Base-by-base conservation (phyloP, 495 filamentous ascomycete species). In the Pyrenopolyporus hunteri region DNA sequence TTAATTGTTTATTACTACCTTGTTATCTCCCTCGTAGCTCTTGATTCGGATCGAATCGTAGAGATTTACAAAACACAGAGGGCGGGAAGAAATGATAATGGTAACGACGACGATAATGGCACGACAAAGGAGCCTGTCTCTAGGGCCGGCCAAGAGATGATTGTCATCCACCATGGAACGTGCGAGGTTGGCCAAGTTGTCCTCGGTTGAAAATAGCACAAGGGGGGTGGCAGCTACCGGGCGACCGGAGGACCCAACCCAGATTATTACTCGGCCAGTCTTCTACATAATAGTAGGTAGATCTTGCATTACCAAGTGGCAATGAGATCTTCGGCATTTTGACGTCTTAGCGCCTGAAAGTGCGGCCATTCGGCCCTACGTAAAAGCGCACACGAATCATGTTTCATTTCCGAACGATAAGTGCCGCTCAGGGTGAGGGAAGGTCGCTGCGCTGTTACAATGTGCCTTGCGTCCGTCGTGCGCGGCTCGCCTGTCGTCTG, bases 291-390 rank as follows among this genome's bases (percentile, higher is more conserved):
- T n/a, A n/a, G n/a, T n/a, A n/a, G n/a, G n/a, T n/a, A 66, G 63
- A 66, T 66, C 63, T 66, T 66, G 63, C 63, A 66, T 66, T 57
- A 54, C 63, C 57, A 56, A 57, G 63, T 66, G 63, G 63, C 63
- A 66, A 66, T 26, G 63, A 66, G 63, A 66, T 66, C 63, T 61
- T 61, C 63, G 63, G 63, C 63, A 66, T 61, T 61, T 66, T 60
- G 51, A 61, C 57, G 52, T 67, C 52, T 59, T 63, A 67, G 64
- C 64, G 64, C 64, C 63, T 46, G 47, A 13, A 17, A 50, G 53
- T 57, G 58, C 52, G 58, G 52, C 58, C 35, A 67, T 67, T 67
- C 64, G 64, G 64, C 52, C 64, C 64, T 67, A 67, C 58, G 59
- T 46, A 57, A 49, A 31, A 44, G 39, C 19, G n/a, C 37, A 55